These are phyloP conservation scores for Phytophthora multivora DNA, from an alignment of 352 stramenopile genomes.

Conservation along the genomic window DNA sequence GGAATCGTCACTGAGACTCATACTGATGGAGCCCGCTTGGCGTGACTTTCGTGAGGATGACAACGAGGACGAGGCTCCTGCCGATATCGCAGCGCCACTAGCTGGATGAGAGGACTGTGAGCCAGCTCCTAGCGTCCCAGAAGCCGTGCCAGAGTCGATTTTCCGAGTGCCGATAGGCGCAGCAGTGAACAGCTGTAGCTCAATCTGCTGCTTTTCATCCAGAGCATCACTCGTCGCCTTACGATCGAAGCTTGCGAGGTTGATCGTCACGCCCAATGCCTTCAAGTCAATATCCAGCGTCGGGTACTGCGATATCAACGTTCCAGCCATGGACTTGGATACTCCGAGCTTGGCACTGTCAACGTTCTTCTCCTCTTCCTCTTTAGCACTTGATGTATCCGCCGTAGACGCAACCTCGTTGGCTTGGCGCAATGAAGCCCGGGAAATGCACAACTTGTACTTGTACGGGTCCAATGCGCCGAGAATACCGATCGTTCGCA, in stretches of 20 bases:
- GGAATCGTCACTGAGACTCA: conserved; percentile 40
- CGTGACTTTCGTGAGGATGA: conserved; percentile 34
- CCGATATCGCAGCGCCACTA: conserved; percentile 23
- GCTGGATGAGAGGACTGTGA: conserved; percentile 37
- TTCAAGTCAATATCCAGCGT: conserved; percentile 66
- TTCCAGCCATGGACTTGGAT: conserved; percentile 15
- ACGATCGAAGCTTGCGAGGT: conserved; percentile 60
- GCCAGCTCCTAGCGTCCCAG: conserved; percentile 24
- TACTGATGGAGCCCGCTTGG: conserved; percentile 21
- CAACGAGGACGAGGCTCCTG: conserved; percentile 20
- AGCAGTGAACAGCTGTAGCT: conserved; percentile 85
- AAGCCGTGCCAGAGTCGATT: conserved; percentile 33
- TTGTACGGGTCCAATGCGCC: conserved; percentile 96
- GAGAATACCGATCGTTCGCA: conserved; percentile 97
- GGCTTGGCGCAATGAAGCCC: conserved; percentile 66
- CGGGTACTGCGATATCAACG: conserved; percentile 39
- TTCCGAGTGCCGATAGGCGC: conserved; percentile 85
- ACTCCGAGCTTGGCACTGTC: conserved; percentile 17
- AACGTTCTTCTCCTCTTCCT: conserved; percentile 17
- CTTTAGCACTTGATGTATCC: conserved; percentile 21
- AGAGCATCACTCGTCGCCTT: conserved; percentile 62
- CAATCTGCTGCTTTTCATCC: conserved; percentile 89
- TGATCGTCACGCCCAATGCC: conserved; percentile 56
- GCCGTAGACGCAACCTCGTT: conserved; percentile 58
- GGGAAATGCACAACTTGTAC: conserved; percentile 87